Percentiles rank a stretch among this genome's conserved stretches.
These are phyloP conservation scores for Jackrogersella minutella DNA, from an alignment of 495 filamentous ascomycete species.

Conservation along the genomic window DNA sequence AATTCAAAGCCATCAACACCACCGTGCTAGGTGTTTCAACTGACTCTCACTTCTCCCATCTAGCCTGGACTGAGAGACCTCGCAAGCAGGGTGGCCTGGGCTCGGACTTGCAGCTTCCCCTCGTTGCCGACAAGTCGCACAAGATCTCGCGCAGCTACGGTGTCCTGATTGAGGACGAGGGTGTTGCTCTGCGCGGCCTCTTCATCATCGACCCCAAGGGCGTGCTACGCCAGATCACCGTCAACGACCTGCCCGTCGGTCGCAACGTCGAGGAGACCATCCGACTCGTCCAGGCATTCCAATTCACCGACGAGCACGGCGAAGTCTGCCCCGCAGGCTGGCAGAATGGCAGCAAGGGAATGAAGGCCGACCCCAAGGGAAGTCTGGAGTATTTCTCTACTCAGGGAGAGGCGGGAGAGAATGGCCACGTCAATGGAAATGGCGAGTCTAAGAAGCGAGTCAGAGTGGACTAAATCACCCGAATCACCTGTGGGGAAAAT, in stretches of 20 bases:
- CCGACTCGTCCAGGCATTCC: constrained; percentile 66
- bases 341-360: constrained; percentile 60
- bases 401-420: constrained; percentile 18
- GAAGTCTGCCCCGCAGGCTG: constrained; percentile 67
- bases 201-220: constrained; percentile 68
- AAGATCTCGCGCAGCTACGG: constrained; percentile 62
- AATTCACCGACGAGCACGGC: constrained; percentile 67
- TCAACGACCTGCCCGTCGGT: constrained; percentile 67
- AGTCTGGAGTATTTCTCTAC: constrained; percentile 56
- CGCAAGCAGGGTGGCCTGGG: constrained; percentile 64
- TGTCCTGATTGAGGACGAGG: constrained; percentile 65
- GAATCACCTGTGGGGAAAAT: constrained; percentile 6
- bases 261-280: constrained; percentile 66
- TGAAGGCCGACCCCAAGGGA: constrained; percentile 61
- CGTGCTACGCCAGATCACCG: constrained; percentile 63
- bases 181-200: constrained; percentile 64
- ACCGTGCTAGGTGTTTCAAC: constrained; percentile 45
- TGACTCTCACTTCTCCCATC: constrained; percentile 60
- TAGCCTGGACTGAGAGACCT: constrained; percentile 61
- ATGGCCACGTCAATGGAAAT: constrained; percentile 38
- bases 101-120: constrained; percentile 58
- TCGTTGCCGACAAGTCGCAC: constrained; percentile 65
- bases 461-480: constrained; percentile 29
- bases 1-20: constrained; percentile 44
- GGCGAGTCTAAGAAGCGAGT: constrained; percentile 42